These are phyloP conservation scores for Lecanicillium sp. DNA, from an alignment of 2,329 filamentous ascomycete genomes.

Conservation along the genomic window DNA sequence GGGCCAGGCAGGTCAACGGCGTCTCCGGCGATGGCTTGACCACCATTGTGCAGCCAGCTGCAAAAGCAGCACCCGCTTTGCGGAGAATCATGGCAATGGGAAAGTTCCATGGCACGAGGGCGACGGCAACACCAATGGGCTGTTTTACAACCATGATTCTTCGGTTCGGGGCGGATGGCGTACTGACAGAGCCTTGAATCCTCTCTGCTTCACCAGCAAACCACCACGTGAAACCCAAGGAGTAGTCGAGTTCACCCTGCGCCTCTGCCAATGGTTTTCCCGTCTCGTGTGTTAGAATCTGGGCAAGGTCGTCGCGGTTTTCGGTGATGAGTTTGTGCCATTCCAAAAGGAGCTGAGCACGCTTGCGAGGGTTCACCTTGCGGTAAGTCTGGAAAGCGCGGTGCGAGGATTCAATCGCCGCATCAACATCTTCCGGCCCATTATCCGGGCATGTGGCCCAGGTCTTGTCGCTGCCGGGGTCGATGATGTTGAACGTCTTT, in stretches of 20 bases:
- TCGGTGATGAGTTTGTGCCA: slow-evolving; percentile 29
- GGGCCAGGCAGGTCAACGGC: slow-evolving; percentile 61
- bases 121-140: slow-evolving; percentile 26
- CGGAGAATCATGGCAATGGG: slow-evolving; percentile 42
- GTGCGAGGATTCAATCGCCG: slow-evolving; percentile 26
- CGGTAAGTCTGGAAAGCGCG: slow-evolving; percentile 29
- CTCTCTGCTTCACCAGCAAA: slow-evolving; percentile 44
- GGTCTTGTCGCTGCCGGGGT: slow-evolving; percentile 41
- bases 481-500: slow-evolving; percentile 42
- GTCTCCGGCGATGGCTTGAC: slow-evolving; percentile 68
- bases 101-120: slow-evolving; percentile 49
- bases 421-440: slow-evolving; percentile 29
- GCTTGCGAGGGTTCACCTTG: slow-evolving; percentile 25
- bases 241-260: slow-evolving; percentile 48
- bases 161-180: slow-evolving; percentile 52
- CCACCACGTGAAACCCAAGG: slow-evolving; percentile 46
- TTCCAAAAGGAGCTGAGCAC: slow-evolving; percentile 25
- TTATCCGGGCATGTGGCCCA: slow-evolving; percentile 46
- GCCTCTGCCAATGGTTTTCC: slow-evolving; percentile 50
- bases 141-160: slow-evolving; percentile 63
- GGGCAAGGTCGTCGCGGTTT: slow-evolving; percentile 30
- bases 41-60: slow-evolving; percentile 70
- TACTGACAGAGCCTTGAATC: slow-evolving; percentile 51
- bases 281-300: slow-evolving; percentile 38
- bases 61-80: slow-evolving; percentile 48